phyloP scores from a whole-genome alignment of 106 monocot species.

The Agapanthus africanus region DNA sequence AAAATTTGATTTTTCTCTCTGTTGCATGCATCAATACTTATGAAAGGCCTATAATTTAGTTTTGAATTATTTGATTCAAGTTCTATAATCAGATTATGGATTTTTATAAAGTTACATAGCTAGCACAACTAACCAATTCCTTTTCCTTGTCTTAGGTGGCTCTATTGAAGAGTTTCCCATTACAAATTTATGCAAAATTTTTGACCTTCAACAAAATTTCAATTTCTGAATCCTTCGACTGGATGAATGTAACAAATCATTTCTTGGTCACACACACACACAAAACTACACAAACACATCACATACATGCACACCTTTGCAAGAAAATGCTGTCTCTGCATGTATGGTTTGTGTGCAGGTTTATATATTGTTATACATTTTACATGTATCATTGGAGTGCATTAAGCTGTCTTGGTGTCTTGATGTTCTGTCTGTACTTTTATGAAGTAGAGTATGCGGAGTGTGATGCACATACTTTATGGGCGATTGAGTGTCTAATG shows the following conservation, averaged over 20 bases:
- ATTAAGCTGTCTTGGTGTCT: not conserved
- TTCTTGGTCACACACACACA: too few relatives aligned
- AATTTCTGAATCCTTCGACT: constrained; percentile 30
- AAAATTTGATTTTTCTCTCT: constrained; percentile 8
- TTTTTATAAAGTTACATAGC: not conserved
- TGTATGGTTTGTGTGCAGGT: not conserved
- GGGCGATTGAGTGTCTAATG: too few relatives aligned
- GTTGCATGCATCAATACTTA: constrained; percentile 2
- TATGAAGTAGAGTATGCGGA: too few relatives aligned
- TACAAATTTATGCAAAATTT: constrained; percentile 55
- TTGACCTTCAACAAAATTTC: constrained; percentile 59
- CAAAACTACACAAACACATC: too few relatives aligned
- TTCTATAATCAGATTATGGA: not conserved
- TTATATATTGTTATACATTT: not conserved
- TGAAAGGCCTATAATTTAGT: not conserved
- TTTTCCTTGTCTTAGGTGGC: constrained; percentile 43
- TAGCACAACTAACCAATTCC: not conserved
- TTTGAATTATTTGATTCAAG: constrained; percentile 1
- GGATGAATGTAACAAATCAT: constrained; percentile 79
- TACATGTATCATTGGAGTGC: not conserved
- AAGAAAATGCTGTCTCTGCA: not conserved
- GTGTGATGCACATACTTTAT: too few relatives aligned
- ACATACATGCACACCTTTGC: not conserved
- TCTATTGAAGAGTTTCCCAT: constrained; percentile 66
- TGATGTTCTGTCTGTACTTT: not conserved